Base-by-base conservation (phyloP, 2,329 filamentous ascomycete genomes). In the Exophiala sp. region DNA sequence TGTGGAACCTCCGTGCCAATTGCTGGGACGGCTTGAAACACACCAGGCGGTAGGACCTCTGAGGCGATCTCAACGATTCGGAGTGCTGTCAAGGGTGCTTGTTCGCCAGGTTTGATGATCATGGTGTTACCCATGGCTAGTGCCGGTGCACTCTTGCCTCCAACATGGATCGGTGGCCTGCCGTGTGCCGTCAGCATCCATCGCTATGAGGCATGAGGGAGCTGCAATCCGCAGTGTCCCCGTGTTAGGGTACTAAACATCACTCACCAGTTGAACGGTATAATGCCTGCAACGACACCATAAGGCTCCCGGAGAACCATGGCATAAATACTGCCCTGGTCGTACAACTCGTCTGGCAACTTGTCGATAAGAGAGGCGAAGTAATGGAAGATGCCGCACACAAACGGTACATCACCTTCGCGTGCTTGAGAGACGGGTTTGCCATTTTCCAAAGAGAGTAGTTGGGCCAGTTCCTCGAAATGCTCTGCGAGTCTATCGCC, bases 1-100 rank as follows among this genome's bases (percentile, higher is more conserved):
- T 38, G n/a, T 8, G 47, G 47, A 14, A 50, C 47, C 5, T 85
- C 78, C 0, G 90, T 96, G 71, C 95, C 94, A 2, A 87, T 72
- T 0, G 89, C 65, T 1, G 65, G 67, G 9, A 70, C 48, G 4
- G 65, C 63, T 52, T 70, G 68, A 47, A 71, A 54, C 3, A 66
- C 65, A 2, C 67, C 66, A 12, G 61, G 55, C 7, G 68, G 65
- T 16, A 69, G 57, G 8, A 68, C 69, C 4, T 68, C 68, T 20
- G 61, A 61, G 10, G 61, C 67, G 6, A 71, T 63, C 14, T 58
- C 56, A 3, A 62, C 64, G 1, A 71, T 55, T 4, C 63, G 64
- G 9, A 67, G 47, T 1, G 63, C 61, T 1, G 68, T 64, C 18
- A 71, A 64, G 1, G 70, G 69, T 7, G 70, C 71, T 55, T 68